Conservation (phyloP, 1,284 basidiomycete species). For the Cutaneotrichosporon sp. region DNA sequence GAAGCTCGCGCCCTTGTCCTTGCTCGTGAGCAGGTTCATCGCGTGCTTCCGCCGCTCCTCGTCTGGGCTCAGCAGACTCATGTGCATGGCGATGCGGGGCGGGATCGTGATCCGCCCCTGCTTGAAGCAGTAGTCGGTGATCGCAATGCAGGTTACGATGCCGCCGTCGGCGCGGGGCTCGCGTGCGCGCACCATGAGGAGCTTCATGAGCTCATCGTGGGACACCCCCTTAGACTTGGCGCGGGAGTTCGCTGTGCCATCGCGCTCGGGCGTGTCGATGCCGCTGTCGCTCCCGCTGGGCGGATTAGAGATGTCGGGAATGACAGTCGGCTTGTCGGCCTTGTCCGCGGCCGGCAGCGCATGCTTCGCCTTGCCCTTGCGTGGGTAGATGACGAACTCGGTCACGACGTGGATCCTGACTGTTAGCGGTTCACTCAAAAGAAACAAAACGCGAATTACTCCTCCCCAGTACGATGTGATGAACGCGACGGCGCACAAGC, state of each 20-base stretch:
- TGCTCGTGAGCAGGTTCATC: constrained; percentile 22
- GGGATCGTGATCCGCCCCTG: constrained; percentile 69
- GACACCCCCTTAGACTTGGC: background rate
- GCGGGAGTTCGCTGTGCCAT: constrained; percentile 11
- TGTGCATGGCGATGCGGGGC: constrained; percentile 50
- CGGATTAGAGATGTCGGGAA: constrained; percentile 11
- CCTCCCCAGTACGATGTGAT: no score
- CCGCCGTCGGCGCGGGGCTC: constrained; percentile 44
- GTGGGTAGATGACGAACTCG: constrained; percentile 62
- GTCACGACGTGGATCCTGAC: constrained; percentile 59
- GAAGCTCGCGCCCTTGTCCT: constrained; percentile 39
- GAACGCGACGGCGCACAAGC: no score
- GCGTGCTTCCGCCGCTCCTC: constrained; percentile 23
- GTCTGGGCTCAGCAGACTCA: constrained; percentile 22
- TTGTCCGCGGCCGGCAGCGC: constrained; percentile 7
- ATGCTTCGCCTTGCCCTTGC: constrained; percentile 48
- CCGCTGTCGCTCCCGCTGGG: constrained; percentile 7
- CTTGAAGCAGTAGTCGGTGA: constrained; percentile 70
- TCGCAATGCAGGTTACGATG: constrained; percentile 62
- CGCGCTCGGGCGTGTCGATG: constrained; percentile 8
- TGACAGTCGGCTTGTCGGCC: constrained; percentile 9
- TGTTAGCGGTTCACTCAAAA: constrained; percentile 11
- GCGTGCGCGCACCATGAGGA: constrained; percentile 14
- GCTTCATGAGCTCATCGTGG: constrained; percentile 8
- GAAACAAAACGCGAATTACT: no score